Percentiles rank a stretch among this genome's conserved stretches.
phyloP scores from a whole-genome alignment of 352 stramenopile species.

The Thalassiosira mediterranea region DNA sequence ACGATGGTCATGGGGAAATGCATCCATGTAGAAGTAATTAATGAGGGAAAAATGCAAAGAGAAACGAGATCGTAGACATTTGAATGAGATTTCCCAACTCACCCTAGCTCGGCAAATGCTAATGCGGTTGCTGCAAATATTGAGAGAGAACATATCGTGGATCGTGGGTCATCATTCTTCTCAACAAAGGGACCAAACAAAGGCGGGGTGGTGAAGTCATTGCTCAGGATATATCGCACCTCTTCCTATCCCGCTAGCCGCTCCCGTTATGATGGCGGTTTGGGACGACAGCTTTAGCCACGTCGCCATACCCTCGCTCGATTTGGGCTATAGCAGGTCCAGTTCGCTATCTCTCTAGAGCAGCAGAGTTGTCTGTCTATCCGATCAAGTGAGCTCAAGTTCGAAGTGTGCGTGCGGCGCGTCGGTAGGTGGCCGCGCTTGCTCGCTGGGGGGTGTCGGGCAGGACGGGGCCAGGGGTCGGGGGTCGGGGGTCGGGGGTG shows the following conservation, averaged over 20 bases:
- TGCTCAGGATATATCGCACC: conserved; percentile 3
- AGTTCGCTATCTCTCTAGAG: conserved; percentile 17
- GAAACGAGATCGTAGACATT: conserved; percentile 6
- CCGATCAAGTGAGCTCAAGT: too few species aligned
- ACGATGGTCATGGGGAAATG: background rate
- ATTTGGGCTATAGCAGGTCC: conserved; percentile 6
- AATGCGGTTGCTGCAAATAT: conserved; percentile 27
- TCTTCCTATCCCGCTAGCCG: conserved; percentile 61
- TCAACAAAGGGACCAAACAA: conserved; percentile 6
- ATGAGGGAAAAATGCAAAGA: background rate
- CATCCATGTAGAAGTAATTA: background rate
- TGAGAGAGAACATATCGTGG: conserved; percentile 10
- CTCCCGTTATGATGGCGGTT: conserved; percentile 71
- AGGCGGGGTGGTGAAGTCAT: background rate
- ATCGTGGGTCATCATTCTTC: conserved; percentile 6
- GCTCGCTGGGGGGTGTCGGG: too few species aligned
- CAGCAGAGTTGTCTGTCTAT: too few species aligned
- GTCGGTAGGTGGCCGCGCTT: too few species aligned
- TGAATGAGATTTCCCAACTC: conserved; percentile 1
- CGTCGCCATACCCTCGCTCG: conserved; percentile 3
- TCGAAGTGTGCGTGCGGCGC: too few species aligned
- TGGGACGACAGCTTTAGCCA: conserved; percentile 72
- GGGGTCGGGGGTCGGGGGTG: conserved; percentile 1
- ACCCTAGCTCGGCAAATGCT: conserved; percentile 34
- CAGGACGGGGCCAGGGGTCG: too few species aligned